phyloP scores from a whole-genome alignment of 176 grass and related monocot species.

The Triticum turgidum region DNA sequence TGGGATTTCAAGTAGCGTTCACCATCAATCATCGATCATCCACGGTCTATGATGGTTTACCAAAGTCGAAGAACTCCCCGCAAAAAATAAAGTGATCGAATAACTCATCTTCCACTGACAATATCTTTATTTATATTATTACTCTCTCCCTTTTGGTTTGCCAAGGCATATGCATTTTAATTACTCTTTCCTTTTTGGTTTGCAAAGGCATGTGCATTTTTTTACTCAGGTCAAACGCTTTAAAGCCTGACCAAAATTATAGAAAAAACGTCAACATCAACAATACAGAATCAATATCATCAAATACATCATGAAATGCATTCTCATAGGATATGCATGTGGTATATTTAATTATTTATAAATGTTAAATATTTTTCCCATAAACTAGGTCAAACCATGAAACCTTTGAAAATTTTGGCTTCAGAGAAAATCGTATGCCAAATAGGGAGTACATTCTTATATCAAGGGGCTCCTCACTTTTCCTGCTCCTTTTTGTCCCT shows the following conservation, averaged over 20 bases:
- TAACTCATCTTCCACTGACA: too few relatives aligned
- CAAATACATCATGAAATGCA: neutral
- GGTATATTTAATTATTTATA: neutral
- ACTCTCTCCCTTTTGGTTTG: neutral
- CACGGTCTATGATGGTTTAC: too few relatives aligned
- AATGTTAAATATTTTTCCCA: neutral
- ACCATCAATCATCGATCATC: too few relatives aligned
- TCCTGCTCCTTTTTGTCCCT: neutral
- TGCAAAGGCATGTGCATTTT: neutral
- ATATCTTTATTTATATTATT: too few relatives aligned
- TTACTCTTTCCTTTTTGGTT: neutral
- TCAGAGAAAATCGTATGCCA: neutral
- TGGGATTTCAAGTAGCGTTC: neutral
- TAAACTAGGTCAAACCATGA: too few relatives aligned
- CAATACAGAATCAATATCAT: neutral
- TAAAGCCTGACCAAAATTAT: neutral
- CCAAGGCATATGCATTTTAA: neutral
- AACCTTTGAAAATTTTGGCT: neutral
- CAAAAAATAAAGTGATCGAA: too few relatives aligned
- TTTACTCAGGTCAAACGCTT: neutral
- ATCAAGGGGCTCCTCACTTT: neutral
- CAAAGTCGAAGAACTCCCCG: too few relatives aligned
- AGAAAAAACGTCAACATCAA: too few relatives aligned
- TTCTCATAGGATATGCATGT: too few relatives aligned
- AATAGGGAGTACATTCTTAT: neutral